phyloP scores from a whole-genome alignment of 2,329 filamentous ascomycete genomes.

The Scleromitrula shiraiana region DNA sequence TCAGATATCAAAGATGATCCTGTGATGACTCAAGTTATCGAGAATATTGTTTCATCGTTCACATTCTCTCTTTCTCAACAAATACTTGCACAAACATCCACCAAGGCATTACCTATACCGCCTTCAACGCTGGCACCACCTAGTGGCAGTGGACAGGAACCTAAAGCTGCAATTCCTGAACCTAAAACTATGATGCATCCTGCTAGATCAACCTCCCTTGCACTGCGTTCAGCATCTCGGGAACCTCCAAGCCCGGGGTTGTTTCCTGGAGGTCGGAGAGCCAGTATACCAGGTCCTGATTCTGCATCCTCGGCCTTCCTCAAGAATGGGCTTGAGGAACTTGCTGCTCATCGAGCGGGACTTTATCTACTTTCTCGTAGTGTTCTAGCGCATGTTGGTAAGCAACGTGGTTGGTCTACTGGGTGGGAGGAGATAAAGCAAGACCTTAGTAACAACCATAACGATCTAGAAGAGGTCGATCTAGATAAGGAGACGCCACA shows the following conservation, averaged over 20 bases:
- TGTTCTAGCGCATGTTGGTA: constrained; percentile 67
- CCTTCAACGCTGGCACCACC: constrained; percentile 43
- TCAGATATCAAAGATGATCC: constrained; percentile 26
- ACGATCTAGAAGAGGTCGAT: constrained; percentile 49
- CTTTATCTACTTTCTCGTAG: constrained; percentile 73
- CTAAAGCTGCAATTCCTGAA: constrained; percentile 55
- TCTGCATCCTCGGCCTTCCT: constrained; percentile 41
- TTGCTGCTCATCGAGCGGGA: constrained; percentile 77
- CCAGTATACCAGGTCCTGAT: constrained; percentile 31
- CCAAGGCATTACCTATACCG: constrained; percentile 58
- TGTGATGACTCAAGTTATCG: constrained; percentile 46
- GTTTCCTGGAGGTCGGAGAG: constrained; percentile 42
- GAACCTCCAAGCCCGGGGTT: constrained; percentile 44
- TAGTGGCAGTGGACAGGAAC: constrained; percentile 42
- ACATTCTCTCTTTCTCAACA: constrained; percentile 70
- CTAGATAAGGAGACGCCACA: constrained; percentile 33
- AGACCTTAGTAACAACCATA: constrained; percentile 29
- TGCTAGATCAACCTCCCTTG: constrained; percentile 54
- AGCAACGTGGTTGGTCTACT: constrained; percentile 64
- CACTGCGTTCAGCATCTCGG: constrained; percentile 33
- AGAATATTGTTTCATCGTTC: constrained; percentile 72
- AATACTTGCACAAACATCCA: constrained; percentile 66
- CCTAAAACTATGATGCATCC: constrained; percentile 66
- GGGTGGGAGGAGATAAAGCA: constrained; percentile 59
- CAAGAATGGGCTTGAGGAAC: constrained; percentile 65